Conservation (phyloP, 331 rosid genomes). For the Pyrus hybrid region DNA sequence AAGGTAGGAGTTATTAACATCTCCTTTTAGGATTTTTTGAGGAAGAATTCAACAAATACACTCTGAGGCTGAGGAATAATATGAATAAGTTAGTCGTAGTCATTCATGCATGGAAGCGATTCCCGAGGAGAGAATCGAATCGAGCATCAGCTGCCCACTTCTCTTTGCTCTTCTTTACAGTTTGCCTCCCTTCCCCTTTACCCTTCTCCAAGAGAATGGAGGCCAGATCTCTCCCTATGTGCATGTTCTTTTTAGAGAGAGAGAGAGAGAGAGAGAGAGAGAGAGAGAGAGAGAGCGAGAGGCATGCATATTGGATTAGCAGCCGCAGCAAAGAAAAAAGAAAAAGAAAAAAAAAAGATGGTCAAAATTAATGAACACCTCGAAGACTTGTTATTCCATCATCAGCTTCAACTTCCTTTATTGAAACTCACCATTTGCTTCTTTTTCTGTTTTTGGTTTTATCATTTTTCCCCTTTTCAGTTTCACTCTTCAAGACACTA, state of each 20-base stretch:
- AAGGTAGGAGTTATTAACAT: background rate
- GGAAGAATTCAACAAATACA: background rate
- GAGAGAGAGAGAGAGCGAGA: conserved; percentile 1
- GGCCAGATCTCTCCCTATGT: conserved; percentile 29
- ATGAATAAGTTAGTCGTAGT: conserved; percentile 46
- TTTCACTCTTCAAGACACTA: conserved; percentile 12
- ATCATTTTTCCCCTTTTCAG: conserved; percentile 8
- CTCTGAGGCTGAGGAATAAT: background rate
- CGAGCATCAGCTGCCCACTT: conserved; percentile 24
- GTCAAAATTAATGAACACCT: conserved; percentile 66
- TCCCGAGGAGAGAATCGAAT: conserved; percentile 76
- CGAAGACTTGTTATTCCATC: conserved; percentile 71
- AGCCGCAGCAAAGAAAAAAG: conserved; percentile 52
- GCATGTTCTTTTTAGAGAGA: conserved; percentile 10
- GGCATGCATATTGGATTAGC: conserved; percentile 17
- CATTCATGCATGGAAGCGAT: conserved; percentile 85
- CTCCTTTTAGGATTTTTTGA: background rate
- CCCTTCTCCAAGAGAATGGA: conserved; percentile 99
- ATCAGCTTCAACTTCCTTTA: conserved; percentile 60
- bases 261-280: conserved; percentile 15
- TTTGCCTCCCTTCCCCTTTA: conserved; percentile 63
- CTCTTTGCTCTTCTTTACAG: conserved; percentile 45
- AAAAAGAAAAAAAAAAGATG: conserved; percentile 43
- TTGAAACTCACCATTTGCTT: conserved; percentile 79
- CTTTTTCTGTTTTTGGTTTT: conserved; percentile 27